phyloP scores from a whole-genome alignment of 2,329 filamentous ascomycete genomes.

The Colletotrichum orchidophilum region DNA sequence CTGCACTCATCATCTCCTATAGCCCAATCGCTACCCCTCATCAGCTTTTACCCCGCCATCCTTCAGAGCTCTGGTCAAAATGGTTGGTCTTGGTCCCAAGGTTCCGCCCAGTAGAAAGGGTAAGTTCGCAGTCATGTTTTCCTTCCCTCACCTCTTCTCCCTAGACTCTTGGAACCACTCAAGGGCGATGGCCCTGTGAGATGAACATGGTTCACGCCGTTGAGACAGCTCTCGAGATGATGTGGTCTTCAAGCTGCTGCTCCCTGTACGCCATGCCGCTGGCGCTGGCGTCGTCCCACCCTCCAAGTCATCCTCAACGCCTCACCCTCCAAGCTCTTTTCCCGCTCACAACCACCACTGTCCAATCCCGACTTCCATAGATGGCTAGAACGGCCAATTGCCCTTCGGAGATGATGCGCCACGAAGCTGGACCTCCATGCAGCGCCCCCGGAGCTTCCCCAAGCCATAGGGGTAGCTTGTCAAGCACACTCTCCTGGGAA shows the following conservation, averaged over 20 bases:
- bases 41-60: constrained; percentile 42
- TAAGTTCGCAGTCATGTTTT: constrained; percentile 55
- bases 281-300: constrained; percentile 18
- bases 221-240: constrained; percentile 5
- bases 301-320: constrained; percentile 27
- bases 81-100: constrained; percentile 62
- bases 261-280: neutral
- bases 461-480: constrained; percentile 23
- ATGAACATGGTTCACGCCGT: neutral
- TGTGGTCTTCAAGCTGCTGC: constrained; percentile 4
- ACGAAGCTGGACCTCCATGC: constrained; percentile 20
- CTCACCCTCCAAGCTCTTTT: constrained; percentile 12
- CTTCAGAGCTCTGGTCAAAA: constrained; percentile 45
- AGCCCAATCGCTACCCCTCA: constrained; percentile 29
- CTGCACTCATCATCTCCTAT: neutral
- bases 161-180: neutral
- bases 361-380: neutral
- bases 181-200: constrained; percentile 5
- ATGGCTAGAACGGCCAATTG: neutral
- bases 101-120: constrained; percentile 70
- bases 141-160: constrained; percentile 11
- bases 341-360: constrained; percentile 10
- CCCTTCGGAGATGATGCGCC: constrained; percentile 8
- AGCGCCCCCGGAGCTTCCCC: constrained; percentile 22
- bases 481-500: constrained; percentile 16